These are phyloP conservation scores for Puccinia coronata DNA, from an alignment of 1,284 basidiomycete species.

Conservation along the genomic window DNA sequence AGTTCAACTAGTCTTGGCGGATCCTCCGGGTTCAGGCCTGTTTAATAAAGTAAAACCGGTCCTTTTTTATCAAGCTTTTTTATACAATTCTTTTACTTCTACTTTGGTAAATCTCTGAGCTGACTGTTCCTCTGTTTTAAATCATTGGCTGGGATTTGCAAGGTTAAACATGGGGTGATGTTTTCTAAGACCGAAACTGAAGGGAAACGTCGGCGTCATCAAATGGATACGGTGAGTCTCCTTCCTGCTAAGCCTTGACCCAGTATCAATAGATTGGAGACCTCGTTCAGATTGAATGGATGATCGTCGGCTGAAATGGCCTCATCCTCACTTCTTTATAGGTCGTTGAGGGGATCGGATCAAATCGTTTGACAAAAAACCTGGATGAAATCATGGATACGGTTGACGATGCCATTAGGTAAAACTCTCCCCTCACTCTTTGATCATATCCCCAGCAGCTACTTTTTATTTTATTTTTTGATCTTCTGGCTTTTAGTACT, in stretches of 20 bases:
- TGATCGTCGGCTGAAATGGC: not conserved
- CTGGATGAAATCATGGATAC: constrained; percentile 76
- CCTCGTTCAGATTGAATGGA: too few relatives aligned
- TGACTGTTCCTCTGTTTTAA: constrained; percentile 1
- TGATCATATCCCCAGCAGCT: not conserved
- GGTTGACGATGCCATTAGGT: constrained; percentile 86
- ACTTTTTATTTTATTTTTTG: not conserved
- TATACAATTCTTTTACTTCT: too few relatives aligned
- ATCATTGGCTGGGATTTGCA: not conserved
- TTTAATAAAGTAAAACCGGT: constrained; percentile 95
- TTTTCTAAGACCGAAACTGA: constrained; percentile 87
- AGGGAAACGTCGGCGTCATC: constrained; percentile 88
- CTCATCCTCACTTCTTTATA: constrained; percentile 52
- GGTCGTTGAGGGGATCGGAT: constrained; percentile 70
- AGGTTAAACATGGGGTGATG: constrained; percentile 91
- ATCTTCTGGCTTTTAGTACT: constrained; percentile 27
- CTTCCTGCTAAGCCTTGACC: too few relatives aligned
- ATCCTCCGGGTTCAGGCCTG: constrained; percentile 91
- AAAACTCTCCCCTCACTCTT: constrained; percentile 53
- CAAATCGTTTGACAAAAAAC: constrained; percentile 81
- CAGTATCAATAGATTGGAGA: too few relatives aligned
- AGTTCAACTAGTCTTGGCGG: constrained; percentile 75
- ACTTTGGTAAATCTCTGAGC: too few relatives aligned
- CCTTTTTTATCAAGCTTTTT: too few relatives aligned
- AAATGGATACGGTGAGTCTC: constrained; percentile 58